Evolutionary conservation across 1,139 yeast genomes (phyloP), one percentile per base, ranked within the genome.

Genomic region (Yarrowia galli): DNA sequence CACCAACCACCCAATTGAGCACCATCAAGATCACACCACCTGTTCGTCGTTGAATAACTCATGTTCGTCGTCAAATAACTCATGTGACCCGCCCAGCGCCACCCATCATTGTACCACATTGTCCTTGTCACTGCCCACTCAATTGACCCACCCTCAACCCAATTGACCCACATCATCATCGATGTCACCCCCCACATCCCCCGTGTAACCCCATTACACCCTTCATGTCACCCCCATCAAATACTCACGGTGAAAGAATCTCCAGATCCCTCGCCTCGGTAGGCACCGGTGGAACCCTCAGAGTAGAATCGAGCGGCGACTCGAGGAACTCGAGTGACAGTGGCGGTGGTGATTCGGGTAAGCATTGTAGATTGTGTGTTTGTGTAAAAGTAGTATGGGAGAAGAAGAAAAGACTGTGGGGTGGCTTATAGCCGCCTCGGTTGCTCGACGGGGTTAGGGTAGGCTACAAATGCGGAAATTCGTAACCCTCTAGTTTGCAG

Each of bases 261-360:
- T 60, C 80, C 77, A 61, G 82, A 76, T 67, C 82, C 83, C 65
- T 80, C 75, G 67, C 83, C 77, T 73, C 89, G 85, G 71, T 85
- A 81, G 54, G 85, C 79, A 70, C 88, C 88, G 67, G 86, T 81
- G 73, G 85, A 79, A 69, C 88, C 88, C 72, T 83, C 87, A 69
- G 84, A 71, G 80, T 82, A 83, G 73, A 77, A 75, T 79, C 87
- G 82, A 73, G 78, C 75, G 68, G 77, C 76, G 67, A 75, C 69
- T 60, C 65, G 66, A 49, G 70, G 68, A 54, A 56, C 56, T 51
- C 65, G 56, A 20, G 69, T 40, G 36, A 64, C 67, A n/a, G 48
- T 45, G 67, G 67, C 48, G 67, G 63, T 60, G 61, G 53, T 28
- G 36, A 51, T 53, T 36, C 71, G 72, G 58, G 69, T 54, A 67